Evolutionary conservation across 2,329 filamentous ascomycete species (phyloP).

Genomic region (Aspergillus ochraceus): DNA sequence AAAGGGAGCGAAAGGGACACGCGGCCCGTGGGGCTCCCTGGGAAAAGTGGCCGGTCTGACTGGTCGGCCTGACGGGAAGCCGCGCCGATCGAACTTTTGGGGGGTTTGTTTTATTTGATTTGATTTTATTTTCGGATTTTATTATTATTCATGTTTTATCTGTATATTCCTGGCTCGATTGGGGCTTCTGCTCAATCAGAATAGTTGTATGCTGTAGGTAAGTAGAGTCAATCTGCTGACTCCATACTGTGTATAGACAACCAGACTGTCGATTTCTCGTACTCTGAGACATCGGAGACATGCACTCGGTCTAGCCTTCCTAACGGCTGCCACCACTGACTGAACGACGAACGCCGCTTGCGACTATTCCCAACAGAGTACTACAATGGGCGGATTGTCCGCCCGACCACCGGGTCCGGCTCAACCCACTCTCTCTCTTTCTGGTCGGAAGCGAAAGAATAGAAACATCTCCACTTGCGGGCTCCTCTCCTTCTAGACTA

Average conservation of each 20-base stretch:
- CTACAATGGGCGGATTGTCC: constrained; percentile 4
- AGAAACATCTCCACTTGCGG: neutral
- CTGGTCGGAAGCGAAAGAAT: neutral
- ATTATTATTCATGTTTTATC: neutral
- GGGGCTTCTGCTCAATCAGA: no score
- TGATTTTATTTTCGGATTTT: constrained; percentile 2
- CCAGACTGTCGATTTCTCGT: no score
- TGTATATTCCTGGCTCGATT: neutral
- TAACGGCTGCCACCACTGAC: no score
- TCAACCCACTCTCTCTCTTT: neutral
- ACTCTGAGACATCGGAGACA: no score
- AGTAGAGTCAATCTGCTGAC: neutral
- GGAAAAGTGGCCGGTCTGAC: constrained; percentile 9
- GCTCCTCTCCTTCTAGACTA: no score
- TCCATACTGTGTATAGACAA: neutral
- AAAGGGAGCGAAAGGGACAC: constrained; percentile 18
- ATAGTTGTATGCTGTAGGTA: neutral
- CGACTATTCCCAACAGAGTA: constrained; percentile 1
- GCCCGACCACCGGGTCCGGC: neutral
- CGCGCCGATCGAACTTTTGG: constrained; percentile 17
- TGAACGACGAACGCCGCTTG: neutral
- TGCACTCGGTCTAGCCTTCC: neutral
- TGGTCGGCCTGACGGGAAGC: constrained; percentile 19
- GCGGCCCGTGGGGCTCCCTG: constrained; percentile 25
- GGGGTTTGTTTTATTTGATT: neutral